Evolutionary conservation across 768 basidiomycete species (phyloP).

Genomic region (Pleurotus tuber-regium): DNA sequence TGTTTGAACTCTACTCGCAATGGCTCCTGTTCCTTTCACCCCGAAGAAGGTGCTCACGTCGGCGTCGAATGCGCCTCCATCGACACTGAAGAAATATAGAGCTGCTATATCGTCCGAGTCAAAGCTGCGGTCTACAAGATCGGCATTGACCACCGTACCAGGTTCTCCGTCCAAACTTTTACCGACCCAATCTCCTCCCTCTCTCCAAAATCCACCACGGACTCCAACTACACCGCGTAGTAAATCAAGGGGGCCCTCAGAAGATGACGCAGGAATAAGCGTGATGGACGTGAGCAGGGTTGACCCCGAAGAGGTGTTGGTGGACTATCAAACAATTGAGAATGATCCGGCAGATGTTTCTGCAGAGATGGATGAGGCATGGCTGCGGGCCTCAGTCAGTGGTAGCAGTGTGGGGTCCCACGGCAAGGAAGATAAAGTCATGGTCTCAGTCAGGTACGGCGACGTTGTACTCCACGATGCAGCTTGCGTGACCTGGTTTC

Average conservation of each 20-base stretch:
- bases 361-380: constrained; percentile 62
- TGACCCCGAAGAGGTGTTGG: constrained; percentile 72
- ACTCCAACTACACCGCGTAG: constrained; percentile 52
- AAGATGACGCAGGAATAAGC: constrained; percentile 45
- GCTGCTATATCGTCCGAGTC: constrained; percentile 43
- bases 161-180: constrained; percentile 48
- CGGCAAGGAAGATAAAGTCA: constrained; percentile 81
- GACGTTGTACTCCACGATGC: neutral
- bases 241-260: constrained; percentile 42
- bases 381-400: constrained; percentile 28
- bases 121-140: constrained; percentile 17
- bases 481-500: constrained; percentile 4
- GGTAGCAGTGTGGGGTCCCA: constrained; percentile 40
- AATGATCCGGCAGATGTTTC: constrained; percentile 55
- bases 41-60: constrained; percentile 12
- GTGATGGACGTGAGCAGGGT: constrained; percentile 77
- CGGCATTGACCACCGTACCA: constrained; percentile 41
- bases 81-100: constrained; percentile 67
- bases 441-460: constrained; percentile 77
- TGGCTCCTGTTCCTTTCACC: constrained; percentile 4
- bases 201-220: constrained; percentile 40
- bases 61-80: constrained; percentile 14
- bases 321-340: constrained; percentile 74
- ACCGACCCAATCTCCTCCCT: constrained; percentile 20
- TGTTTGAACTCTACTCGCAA: neutral